Base-by-base conservation (phyloP, 768 basidiomycete genomes). In the Lanmaoa pseudosensibilis region DNA sequence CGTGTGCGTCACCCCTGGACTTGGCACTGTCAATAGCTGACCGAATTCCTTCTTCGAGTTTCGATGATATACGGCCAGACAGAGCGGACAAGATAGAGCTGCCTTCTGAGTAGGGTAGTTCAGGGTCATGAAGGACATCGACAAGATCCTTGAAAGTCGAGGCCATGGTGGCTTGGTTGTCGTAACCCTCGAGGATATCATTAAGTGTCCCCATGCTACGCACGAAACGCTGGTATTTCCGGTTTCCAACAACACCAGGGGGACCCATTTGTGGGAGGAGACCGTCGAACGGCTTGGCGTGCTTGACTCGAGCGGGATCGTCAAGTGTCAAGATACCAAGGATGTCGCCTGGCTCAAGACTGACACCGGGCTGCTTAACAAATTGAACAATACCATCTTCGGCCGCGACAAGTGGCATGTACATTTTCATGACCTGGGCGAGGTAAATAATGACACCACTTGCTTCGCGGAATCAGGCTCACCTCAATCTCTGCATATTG, bases 401-500 rank as follows among this genome's bases (percentile, higher is more conserved):
- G 3, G 89, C 83, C 6, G 94, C 94, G 53, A 92, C 86, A 53
- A 99, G 84, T 4, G 94, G 94, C 96, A 99, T 97, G 74, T 97
- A 97, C 97, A 98, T 99, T 79, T 99, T 98, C 94, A 97, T 95
- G 58, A 93, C 91, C 88, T 90, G 52, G 7, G 16, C 7, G 56
- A 39, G 54, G 39, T 65, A 36, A 61, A 43, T 25, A 38, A 39
- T 10, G 3, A 36, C 11, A 50, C 7, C 39, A 30, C 21, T 25
- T n/a, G 36, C 47, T 18, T 46, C 33, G 57, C 1, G 1, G 44
- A n/a, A 44, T 50, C 51, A 30, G 7, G 62, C 81, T 52, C 61
- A 92, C 92, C 82, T 98, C 97, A 44, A 99, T 98, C 70, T 99
- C 97, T 50, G 97, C 97, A 72, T 98, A 98, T 56, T 92, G 88